Base-by-base conservation (phyloP, 1,284 basidiomycete genomes). In the Farysia itapuensis region DNA sequence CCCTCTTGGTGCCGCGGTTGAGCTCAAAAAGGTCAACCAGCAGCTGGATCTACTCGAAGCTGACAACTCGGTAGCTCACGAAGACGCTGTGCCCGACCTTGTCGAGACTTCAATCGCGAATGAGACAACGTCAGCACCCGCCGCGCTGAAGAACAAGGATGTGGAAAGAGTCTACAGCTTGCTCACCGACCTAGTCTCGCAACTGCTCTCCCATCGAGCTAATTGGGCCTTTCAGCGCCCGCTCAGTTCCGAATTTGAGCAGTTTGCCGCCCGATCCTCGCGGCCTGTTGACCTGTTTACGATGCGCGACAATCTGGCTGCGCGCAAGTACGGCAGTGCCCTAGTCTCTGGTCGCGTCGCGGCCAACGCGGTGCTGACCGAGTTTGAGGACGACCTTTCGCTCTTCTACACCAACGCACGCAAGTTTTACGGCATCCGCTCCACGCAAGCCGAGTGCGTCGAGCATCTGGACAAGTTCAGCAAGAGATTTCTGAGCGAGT, bases 381-480 rank as follows among this genome's bases (percentile, higher is more conserved):
- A 54, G 14, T 64, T 64, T 26, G 54, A 64, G n/a, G 51, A 49
- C 34, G 60, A 64, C 25, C 46, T 64, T n/a, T 28, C 26, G 4
- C 33, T 54, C 14, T 42, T 64, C 21, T 64, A 53, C 41, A 35
- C 39, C 26, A 58, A 57, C 16, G 60, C 50, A 19, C 48, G 50
- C 24, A 38, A 43, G 13, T 52, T 58, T 43, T 56, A 50, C 22
- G 60, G 60, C 8, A 23, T 46, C 13, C 44, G 49, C 2, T 64
- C 60, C n/a, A 45, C 54, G 5, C 49, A 64, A 31, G 60, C 53
- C 1, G 54, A 53, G 15, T 58, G 60, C 21, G 54, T 53, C 19
- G 60, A 64, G 36, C 49, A 52, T 28, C 39, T 64, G 5, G 54
- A 64, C 5, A 58, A 49, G 38, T 64, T 64, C 31, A 58, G 53